These are phyloP conservation scores for Leccinellum rugosiceps DNA, from an alignment of 768 basidiomycete species.

Conservation along the genomic window DNA sequence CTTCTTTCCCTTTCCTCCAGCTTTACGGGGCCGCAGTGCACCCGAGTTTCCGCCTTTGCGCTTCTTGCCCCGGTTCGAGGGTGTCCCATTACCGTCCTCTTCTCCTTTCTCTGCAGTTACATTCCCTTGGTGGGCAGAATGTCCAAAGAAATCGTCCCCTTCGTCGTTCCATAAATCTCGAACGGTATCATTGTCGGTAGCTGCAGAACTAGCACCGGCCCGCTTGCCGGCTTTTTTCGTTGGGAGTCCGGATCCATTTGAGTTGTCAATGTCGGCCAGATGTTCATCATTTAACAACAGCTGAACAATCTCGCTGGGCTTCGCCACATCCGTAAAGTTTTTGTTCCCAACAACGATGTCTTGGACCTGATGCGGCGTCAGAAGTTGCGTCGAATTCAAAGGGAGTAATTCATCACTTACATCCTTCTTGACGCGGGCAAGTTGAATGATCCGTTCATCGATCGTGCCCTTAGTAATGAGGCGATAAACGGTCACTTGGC, in stretches of 20 bases:
- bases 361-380: conserved; percentile 66
- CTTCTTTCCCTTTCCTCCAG: conserved; percentile 33
- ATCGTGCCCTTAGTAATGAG: conserved; percentile 92
- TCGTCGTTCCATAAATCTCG: conserved; percentile 85
- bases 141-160: conserved; percentile 83
- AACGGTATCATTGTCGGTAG: conserved; percentile 37
- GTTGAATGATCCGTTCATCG: conserved; percentile 94
- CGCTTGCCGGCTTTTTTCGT: conserved; percentile 35
- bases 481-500: conserved; percentile 95
- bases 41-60: conserved; percentile 28
- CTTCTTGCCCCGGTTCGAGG: conserved; percentile 32
- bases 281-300: conserved; percentile 94
- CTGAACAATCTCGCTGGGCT: conserved; percentile 96
- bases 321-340: conserved; percentile 87
- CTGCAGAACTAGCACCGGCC: conserved; percentile 24
- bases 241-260: conserved; percentile 38
- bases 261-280: conserved; percentile 63
- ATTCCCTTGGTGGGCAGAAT: conserved; percentile 35
- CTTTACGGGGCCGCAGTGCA: conserved; percentile 25
- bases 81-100: conserved; percentile 29
- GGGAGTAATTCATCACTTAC: conserved; percentile 39
- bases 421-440: conserved; percentile 96
- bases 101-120: conserved; percentile 22
- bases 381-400: not conserved
- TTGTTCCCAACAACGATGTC: conserved; percentile 99